Percentiles rank a stretch among this genome's conserved stretches.
Conservation (phyloP, 2,329 filamentous ascomycete species). For the Penicillium hesseltinei region DNA sequence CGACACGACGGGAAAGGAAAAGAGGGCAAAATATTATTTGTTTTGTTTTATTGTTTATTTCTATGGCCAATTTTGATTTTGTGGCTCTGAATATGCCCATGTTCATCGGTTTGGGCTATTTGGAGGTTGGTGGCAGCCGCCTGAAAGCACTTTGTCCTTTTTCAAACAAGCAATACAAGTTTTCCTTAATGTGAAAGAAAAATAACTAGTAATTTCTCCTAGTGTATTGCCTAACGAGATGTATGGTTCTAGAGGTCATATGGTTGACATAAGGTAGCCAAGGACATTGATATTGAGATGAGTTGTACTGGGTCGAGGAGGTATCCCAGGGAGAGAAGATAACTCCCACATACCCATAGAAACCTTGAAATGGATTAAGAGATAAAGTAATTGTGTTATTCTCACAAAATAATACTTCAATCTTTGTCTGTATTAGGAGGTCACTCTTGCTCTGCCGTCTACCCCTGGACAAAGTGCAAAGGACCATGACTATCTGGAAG, state of each 20-base stretch:
- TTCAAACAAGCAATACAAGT: neutral
- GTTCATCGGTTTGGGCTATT: too few species aligned
- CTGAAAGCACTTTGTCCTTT: neutral
- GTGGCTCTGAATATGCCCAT: too few species aligned
- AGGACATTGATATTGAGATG: neutral
- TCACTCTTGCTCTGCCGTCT: neutral
- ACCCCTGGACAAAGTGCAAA: neutral
- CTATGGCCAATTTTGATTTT: neutral
- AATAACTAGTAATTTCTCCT: neutral
- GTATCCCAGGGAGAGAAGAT: neutral
- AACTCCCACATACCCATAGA: neutral
- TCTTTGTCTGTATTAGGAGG: neutral
- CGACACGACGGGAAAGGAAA: neutral
- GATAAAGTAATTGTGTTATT: neutral
- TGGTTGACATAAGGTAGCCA: neutral
- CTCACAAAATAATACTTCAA: neutral
- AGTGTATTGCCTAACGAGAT: neutral
- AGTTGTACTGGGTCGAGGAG: neutral
- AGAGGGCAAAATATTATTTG: neutral
- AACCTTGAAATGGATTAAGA: neutral
- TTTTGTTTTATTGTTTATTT: neutral
- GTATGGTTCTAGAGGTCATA: neutral
- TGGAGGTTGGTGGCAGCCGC: neutral
- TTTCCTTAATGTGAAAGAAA: neutral
- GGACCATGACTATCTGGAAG: neutral